These are phyloP conservation scores for Somion occarium DNA, from an alignment of 1,284 basidiomycete species.

Conservation along the genomic window DNA sequence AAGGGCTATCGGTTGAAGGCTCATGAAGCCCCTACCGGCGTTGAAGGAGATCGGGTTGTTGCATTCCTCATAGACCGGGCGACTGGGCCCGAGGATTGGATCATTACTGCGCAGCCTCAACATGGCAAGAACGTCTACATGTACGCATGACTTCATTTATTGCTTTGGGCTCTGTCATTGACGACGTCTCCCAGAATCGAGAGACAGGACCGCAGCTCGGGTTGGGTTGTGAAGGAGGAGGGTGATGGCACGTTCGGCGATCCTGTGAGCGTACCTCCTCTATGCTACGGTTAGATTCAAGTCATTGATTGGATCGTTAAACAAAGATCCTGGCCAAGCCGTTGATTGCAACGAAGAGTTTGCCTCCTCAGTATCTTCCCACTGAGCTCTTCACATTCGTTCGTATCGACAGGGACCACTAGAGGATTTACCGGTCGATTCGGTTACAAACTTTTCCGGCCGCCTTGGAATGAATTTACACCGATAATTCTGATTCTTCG, in stretches of 20 bases:
- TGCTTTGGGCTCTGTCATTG: not conserved
- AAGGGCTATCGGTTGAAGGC: not conserved
- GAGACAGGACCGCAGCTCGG: not conserved
- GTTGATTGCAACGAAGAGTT: not conserved
- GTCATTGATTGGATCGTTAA: too few relatives aligned
- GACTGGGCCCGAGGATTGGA: not conserved
- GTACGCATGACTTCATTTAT: not conserved
- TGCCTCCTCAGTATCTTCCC: not conserved
- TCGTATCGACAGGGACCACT: conserved; percentile 1
- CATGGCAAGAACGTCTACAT: conserved; percentile 3
- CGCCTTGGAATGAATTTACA: too few relatives aligned
- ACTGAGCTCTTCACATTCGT: not conserved
- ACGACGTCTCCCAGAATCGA: not conserved
- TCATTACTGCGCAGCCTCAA: conserved; percentile 2
- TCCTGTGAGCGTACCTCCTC: too few relatives aligned
- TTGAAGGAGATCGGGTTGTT: not conserved
- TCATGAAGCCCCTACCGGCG: not conserved
- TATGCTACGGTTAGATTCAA: too few relatives aligned
- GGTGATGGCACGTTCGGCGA: not conserved
- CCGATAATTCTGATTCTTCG: too few relatives aligned
- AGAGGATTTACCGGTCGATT: too few relatives aligned
- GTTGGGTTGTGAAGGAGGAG: not conserved
- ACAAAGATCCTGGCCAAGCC: not conserved
- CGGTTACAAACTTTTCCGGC: too few relatives aligned
- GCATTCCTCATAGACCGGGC: not conserved